A percentile compares a stretch with the other conserved stretches of the same genome.
Evolutionary conservation across 306 rosid genomes (phyloP).

Genomic region (Erythrophleum fordii): DNA sequence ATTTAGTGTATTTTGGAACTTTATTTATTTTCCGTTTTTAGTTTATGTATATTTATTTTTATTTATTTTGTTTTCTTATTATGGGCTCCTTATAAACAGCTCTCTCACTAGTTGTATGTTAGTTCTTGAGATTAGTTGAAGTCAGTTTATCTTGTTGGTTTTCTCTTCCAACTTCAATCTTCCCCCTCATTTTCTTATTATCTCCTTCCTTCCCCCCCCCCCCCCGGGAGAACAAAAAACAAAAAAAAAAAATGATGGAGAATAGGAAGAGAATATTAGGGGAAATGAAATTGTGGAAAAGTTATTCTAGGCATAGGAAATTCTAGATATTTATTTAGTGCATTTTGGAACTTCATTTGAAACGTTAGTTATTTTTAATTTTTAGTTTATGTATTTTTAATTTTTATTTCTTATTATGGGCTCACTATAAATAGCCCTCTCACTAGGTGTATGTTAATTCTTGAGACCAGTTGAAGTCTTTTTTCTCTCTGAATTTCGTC

Average conservation of each 20-base stretch:
- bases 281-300: slow-evolving; percentile 6
- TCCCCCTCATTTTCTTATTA: too few species aligned
- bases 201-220: too few species aligned
- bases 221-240: too few species aligned
- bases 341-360: not conserved
- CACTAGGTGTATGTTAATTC: too few species aligned
- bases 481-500: too few species aligned
- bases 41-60: not conserved
- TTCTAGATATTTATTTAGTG: not conserved
- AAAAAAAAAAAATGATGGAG: not conserved
- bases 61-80: too few species aligned
- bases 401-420: not conserved
- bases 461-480: too few species aligned
- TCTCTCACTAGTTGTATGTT: not conserved
- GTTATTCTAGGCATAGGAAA: not conserved
- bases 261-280: not conserved
- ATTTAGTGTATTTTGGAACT: not conserved
- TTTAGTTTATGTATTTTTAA: not conserved
- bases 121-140: too few species aligned
- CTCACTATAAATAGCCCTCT: not conserved
- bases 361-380: not conserved
- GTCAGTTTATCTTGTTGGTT: too few species aligned
- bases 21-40: not conserved
- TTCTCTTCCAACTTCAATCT: too few species aligned
- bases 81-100: not conserved